Evolutionary conservation across 2,329 filamentous ascomycete species (phyloP).

Genomic region (Berkeleyomyces basicola): DNA sequence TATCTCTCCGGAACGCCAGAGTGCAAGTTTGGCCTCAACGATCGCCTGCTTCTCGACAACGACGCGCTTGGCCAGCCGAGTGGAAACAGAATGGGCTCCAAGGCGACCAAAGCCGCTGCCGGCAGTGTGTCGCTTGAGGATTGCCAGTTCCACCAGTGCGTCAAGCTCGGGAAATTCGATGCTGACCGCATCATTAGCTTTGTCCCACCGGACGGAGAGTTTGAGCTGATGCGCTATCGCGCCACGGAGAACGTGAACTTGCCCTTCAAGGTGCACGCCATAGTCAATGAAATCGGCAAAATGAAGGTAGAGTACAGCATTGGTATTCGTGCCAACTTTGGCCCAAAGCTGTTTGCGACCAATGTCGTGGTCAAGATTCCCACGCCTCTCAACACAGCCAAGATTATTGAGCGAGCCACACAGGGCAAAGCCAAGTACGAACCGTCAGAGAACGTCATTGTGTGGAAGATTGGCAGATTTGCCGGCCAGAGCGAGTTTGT

Average conservation of each 20-base stretch:
- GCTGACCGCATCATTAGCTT: constrained; percentile 94
- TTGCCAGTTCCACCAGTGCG: constrained; percentile 97
- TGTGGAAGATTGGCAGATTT: constrained; percentile 98
- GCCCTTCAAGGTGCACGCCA: constrained; percentile 96
- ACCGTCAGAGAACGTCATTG: constrained; percentile 91
- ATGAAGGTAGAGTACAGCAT: constrained; percentile 98
- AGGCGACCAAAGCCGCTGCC: constrained; percentile 87
- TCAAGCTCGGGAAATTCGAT: constrained; percentile 94
- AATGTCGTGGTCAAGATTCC: constrained; percentile 91
- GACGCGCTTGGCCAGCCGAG: constrained; percentile 33
- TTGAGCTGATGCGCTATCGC: constrained; percentile 96
- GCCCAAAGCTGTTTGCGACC: constrained; percentile 87
- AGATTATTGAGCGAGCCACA: constrained; percentile 79
- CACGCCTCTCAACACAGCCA: constrained; percentile 89
- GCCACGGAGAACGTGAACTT: constrained; percentile 97
- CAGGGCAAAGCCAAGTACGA: constrained; percentile 98
- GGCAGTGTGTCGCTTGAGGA: constrained; percentile 93
- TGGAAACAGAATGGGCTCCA: constrained; percentile 64
- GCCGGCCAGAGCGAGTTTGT: constrained; percentile 96
- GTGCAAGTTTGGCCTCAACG: constrained; percentile 97
- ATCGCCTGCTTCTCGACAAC: constrained; percentile 76
- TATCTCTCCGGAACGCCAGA: constrained; percentile 93
- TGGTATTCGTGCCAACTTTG: constrained; percentile 92
- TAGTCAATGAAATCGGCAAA: constrained; percentile 92
- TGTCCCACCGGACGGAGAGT: constrained; percentile 90